Evolutionary conservation across 805 yeast species (phyloP), one percentile per base, ranked within the genome.

Genomic region (Yamadazyma sp.): DNA sequence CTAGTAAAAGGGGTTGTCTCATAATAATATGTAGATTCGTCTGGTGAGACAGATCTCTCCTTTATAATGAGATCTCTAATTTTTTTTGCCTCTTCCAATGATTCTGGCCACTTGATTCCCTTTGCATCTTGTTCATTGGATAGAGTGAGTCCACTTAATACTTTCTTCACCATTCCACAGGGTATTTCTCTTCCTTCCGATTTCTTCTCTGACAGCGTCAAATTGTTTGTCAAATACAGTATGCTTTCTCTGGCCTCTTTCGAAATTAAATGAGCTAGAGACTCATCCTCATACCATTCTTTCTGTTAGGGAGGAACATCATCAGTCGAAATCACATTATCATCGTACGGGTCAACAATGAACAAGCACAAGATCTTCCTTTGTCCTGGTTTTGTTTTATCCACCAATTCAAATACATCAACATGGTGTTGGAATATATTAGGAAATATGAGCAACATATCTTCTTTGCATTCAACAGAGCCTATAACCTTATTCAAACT

Each of bases 351-450:
- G 37, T 66, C 71, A n/a, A 57, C 60, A 3, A 68, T 14, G 37
- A 67, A 68, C 41, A 65, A 64, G 35, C 71, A 64, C 35, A 68
- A 47, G 20, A 68, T 67, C 41, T 63, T 63, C 20, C 72, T 47
- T 42, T 57, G 59, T 2, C 73, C 73, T 0, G 57, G 52, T 39
- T 57, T 66, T 5, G 62, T 35, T 39, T 49, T 49, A 42, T 68
- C 73, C 9, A 35, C 33, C 44, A 68, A 58, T 35, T 59, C 57
- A 47, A 68, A 68, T 5, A 61, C 53, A 37, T 60, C 65, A 9
- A 68, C 72, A 36, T 59, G 64, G 42, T 67, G 71, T 42, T 67
- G 73, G 34, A 38, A 59, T 7, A 37, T 31, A 45, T 68, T 68
- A 5, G 74, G 73, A 41, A 68, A 68, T 5, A 68, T 52, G 11